A percentile compares a stretch with the other conserved stretches of the same genome.
These are phyloP conservation scores for Clausena lansium DNA, from an alignment of 345 rosid species.

Conservation along the genomic window DNA sequence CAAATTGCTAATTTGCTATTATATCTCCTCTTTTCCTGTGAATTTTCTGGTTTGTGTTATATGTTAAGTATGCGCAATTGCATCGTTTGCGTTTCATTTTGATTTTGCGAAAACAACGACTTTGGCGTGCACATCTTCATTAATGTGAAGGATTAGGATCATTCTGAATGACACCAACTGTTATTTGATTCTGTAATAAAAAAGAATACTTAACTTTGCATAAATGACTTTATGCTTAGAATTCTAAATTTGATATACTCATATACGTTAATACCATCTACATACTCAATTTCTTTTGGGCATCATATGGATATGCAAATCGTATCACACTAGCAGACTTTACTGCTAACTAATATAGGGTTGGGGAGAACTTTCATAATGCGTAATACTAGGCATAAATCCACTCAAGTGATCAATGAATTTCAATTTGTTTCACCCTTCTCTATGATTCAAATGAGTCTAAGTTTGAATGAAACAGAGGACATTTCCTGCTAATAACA, in stretches of 20 bases:
- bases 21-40: background rate
- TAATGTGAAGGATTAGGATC: background rate
- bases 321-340: background rate
- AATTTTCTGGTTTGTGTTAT: background rate
- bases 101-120: too few relatives aligned
- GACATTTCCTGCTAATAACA: background rate
- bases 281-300: too few relatives aligned
- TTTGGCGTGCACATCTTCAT: background rate
- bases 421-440: background rate
- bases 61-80: too few relatives aligned
- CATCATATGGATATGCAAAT: too few relatives aligned
- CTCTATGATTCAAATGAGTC: background rate
- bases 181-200: too few relatives aligned
- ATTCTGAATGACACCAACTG: background rate
- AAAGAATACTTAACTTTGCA: too few relatives aligned
- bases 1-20: too few relatives aligned
- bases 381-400: too few relatives aligned
- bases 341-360: background rate
- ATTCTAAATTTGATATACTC: too few relatives aligned
- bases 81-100: too few relatives aligned
- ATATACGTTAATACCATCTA: too few relatives aligned
- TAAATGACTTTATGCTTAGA: too few relatives aligned
- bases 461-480: background rate
- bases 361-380: background rate
- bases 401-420: background rate